A percentile compares a stretch with the other conserved stretches of the same genome.
phyloP scores from a whole-genome alignment of 768 basidiomycete species.

The Boletus rubescentipes region DNA sequence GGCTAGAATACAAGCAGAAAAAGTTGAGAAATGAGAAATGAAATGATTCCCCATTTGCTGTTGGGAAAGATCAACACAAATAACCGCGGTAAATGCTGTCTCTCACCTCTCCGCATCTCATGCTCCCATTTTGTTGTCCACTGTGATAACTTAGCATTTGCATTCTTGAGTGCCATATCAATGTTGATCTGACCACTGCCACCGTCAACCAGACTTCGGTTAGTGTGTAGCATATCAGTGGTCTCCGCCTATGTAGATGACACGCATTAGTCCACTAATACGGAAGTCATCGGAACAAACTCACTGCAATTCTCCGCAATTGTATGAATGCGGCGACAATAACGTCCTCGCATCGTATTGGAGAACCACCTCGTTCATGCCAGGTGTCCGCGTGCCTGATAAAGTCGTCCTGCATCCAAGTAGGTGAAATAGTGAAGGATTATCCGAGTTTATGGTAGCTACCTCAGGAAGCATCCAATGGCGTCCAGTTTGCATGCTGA shows the following conservation, averaged over 20 bases:
- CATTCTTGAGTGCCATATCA: constrained; percentile 67
- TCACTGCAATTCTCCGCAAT: constrained; percentile 75
- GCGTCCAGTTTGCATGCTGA: constrained; percentile 83
- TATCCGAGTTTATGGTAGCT: constrained; percentile 1
- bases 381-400: constrained; percentile 66
- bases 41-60: constrained; percentile 73
- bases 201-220: constrained; percentile 42
- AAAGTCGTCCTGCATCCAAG: constrained; percentile 54
- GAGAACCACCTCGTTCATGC: constrained; percentile 59
- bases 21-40: constrained; percentile 73
- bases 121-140: constrained; percentile 74
- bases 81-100: neutral
- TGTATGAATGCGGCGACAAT: constrained; percentile 76
- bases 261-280: neutral
- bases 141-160: constrained; percentile 67
- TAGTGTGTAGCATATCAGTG: constrained; percentile 68
- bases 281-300: constrained; percentile 26
- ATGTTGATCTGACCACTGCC: constrained; percentile 66
- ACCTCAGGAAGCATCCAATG: constrained; percentile 87
- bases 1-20: constrained; percentile 74
- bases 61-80: constrained; percentile 7
- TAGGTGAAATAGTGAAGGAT: constrained; percentile 11
- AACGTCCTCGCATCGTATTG: constrained; percentile 74
- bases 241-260: constrained; percentile 68
- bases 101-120: constrained; percentile 69